Evolutionary conservation across 305 asterid genomes (phyloP), one percentile per base, ranked within the genome.

Genomic region (Rubia peregrina): DNA sequence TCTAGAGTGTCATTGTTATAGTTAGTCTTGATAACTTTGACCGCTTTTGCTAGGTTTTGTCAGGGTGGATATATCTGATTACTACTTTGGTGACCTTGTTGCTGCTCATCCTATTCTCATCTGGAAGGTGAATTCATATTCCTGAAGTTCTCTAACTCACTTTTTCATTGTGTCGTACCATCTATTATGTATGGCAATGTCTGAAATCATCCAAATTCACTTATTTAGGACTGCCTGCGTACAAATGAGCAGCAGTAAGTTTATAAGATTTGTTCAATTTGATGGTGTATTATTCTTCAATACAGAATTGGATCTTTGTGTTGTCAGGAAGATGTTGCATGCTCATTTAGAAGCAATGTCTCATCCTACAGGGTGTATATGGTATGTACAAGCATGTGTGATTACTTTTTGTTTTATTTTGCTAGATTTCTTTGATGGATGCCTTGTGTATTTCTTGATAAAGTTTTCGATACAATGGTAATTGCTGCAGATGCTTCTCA

Each of bases 281-380:
- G 77, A 73, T 77, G 80, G 76, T 71, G 65, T 76, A 76, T 66
- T 82, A 79, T 77, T 78, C 80, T 81, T 81, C 85, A 77, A 82
- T 82, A 80, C 88, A 90, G 97, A 83, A 83, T 77, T 71, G 81
- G 77, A 74, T 77, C 83, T 80, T 75, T 88, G 40, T 75, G 71
- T 81, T 77, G 77, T 84, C 88, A 84, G 84, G 93, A 84, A 69
- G 84, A 77, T 75, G 83, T 75, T 57, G 67, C 68, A 48, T 81
- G 63, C 44, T 80, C 91, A 65, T 73, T 84, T 70, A 85, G 93
- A 79, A 77, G 48, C 69, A 80, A 81, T 71, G 77, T 91, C 70
- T 85, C 96, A 60, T 85, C 96, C 11, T 94, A 88, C 77, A 85
- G 97, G 85, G 96, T 89, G 55, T 71, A 86, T 64, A 77, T 80